A percentile compares a stretch with the other conserved stretches of the same genome.
phyloP scores from a whole-genome alignment of 768 basidiomycete species.

The Rhodotorula toruloides region DNA sequence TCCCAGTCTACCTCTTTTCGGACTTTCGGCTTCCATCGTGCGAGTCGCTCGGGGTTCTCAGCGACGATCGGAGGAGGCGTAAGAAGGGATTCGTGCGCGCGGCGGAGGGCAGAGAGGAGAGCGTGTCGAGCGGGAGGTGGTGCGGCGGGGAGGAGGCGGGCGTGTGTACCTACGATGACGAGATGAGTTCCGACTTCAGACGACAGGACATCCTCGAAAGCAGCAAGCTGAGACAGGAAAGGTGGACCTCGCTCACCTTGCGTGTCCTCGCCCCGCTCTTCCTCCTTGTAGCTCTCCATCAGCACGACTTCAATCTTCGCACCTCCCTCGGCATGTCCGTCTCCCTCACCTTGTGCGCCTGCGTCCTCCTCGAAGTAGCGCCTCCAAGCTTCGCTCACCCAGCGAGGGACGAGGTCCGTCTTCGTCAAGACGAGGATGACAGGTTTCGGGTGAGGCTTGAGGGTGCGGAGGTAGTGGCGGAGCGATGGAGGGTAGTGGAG shows the following conservation, averaged over 20 bases:
- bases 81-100: slow-evolving; percentile 63
- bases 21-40: slow-evolving; percentile 63
- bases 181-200: background rate
- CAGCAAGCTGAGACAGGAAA: slow-evolving; percentile 26
- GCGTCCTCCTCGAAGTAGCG: slow-evolving; percentile 41
- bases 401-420: slow-evolving; percentile 72
- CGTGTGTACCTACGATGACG: slow-evolving; percentile 44
- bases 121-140: slow-evolving; percentile 61
- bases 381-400: slow-evolving; percentile 62
- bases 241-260: slow-evolving; percentile 36
- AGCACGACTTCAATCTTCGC: slow-evolving; percentile 61
- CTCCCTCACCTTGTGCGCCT: too few relatives aligned
- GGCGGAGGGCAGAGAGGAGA: slow-evolving; percentile 62
- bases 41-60: slow-evolving; percentile 53
- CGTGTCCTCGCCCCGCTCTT: slow-evolving; percentile 40
- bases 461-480: slow-evolving; percentile 54
- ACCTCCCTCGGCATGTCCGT: slow-evolving; percentile 47
- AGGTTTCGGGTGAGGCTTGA: slow-evolving; percentile 43
- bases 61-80: slow-evolving; percentile 61
- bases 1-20: slow-evolving; percentile 71
- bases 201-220: slow-evolving; percentile 43
- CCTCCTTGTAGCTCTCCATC: slow-evolving; percentile 70
- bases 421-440: slow-evolving; percentile 79
- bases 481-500: slow-evolving; percentile 82
- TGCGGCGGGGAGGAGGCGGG: slow-evolving; percentile 58